Evolutionary conservation across 768 basidiomycete species (phyloP).

Genomic region (Cystobasidiopsis lactophilus): DNA sequence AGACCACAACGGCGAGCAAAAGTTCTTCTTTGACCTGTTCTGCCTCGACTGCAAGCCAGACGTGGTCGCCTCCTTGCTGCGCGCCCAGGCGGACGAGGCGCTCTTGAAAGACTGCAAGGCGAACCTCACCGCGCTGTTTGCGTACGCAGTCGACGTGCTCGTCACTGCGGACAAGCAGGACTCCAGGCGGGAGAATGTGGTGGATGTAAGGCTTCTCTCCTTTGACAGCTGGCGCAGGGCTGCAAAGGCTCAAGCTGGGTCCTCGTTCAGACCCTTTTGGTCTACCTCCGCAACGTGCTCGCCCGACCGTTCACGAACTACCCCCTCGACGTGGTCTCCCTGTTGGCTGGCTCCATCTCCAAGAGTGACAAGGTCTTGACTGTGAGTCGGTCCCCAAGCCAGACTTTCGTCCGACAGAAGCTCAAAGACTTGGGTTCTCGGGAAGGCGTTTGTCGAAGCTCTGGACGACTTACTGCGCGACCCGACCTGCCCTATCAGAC

Average conservation of each 20-base stretch:
- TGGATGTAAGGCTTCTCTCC: constrained; percentile 9
- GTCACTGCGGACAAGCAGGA: constrained; percentile 6
- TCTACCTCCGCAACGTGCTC: constrained; percentile 8
- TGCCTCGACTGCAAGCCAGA: too few relatives aligned
- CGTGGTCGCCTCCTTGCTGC: too few relatives aligned
- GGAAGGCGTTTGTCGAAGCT: constrained; percentile 14
- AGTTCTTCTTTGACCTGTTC: too few relatives aligned
- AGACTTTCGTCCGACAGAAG: too few relatives aligned
- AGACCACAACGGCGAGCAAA: too few relatives aligned
- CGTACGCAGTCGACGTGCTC: constrained; percentile 10
- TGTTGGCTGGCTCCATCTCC: constrained; percentile 12
- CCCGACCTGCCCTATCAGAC: background rate
- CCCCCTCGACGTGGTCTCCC: constrained; percentile 5
- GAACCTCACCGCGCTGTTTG: constrained; percentile 14
- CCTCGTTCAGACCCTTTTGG: constrained; percentile 15
- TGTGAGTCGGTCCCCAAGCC: background rate
- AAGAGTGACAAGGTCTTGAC: constrained; percentile 11
- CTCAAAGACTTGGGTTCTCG: background rate
- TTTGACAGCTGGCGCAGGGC: background rate
- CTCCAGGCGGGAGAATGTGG: constrained; percentile 6
- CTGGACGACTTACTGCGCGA: constrained; percentile 14
- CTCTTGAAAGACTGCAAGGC: constrained; percentile 2
- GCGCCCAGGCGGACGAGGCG: too few relatives aligned
- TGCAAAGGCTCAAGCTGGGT: too few relatives aligned
- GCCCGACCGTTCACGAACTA: constrained; percentile 5